Base-by-base conservation (phyloP, 78 protist species). In the Dictyostelium citrinum region DNA sequence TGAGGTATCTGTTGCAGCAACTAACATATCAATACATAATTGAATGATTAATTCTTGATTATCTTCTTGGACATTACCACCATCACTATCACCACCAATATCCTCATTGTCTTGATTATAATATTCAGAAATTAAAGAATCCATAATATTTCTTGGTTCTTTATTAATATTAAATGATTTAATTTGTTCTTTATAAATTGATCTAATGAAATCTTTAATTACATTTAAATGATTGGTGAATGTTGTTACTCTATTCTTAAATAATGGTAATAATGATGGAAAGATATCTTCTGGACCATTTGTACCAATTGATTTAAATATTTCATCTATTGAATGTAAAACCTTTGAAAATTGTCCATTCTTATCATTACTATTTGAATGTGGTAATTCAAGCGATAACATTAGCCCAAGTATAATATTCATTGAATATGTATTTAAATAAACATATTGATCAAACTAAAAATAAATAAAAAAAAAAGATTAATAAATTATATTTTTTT, bases 1-100 rank as follows among this genome's bases (percentile, higher is more conserved):
- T 1, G 58, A 11, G n/a, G 82, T 74, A 29, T 84, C 91, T 2
- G 91, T 43, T 14, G 82, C 91, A 10, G 76, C 92, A 35, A 85
- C 22, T 43, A 85, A 70, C 14, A 75, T 76, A 61, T 85, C 92
- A 45, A 58, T 49, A 14, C 82, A 55, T 9, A 77, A 46, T 27
- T 77, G 46, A 22, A 77, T 24, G 16, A 85, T 85, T 39, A 20
- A 22, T 41, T 85, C 78, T 27, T 20, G 43, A 5, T 39, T 39
- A 39, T 0, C 43, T 5, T 2, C 2, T 39, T 39, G n/a, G n/a
- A n/a, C 29, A 17, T 49, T 17, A 55, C 64, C 64, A 20, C 5
- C n/a, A n/a, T 6, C 60, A 49, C 22, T 14, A 49, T 14, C 60
- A 10, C 0, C 22, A 49, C 22, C 2, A 49, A 0, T 9, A 55